Conservation (phyloP, 2,329 filamentous ascomycete genomes). For the Neurospora sp. region DNA sequence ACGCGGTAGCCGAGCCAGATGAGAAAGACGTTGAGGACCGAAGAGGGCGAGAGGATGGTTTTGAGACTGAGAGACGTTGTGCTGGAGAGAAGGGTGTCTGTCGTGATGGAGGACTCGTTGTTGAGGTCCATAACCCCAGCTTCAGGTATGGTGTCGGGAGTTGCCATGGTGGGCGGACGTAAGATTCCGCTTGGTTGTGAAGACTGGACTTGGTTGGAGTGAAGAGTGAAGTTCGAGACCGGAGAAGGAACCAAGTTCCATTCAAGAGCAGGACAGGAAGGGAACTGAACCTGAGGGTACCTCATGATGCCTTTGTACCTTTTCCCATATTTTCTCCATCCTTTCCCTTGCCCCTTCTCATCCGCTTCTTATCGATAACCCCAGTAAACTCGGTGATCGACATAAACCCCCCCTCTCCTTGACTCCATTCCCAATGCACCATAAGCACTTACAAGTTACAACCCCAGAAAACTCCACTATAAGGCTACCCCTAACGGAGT, state of each 20-base stretch:
- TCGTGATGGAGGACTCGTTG: neutral
- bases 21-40: slow-evolving; percentile 13
- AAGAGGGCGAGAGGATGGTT: slow-evolving; percentile 1
- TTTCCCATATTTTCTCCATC: neutral
- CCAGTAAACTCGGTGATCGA: neutral
- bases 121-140: neutral
- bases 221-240: no score
- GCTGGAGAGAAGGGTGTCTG: no score
- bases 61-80: neutral
- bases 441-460: no score
- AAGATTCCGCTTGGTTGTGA: no score
- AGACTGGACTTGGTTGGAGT: no score
- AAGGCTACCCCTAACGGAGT: neutral
- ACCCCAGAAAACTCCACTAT: no score
- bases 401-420: neutral
- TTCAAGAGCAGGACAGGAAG: neutral
- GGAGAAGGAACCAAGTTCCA: neutral
- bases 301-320: neutral
- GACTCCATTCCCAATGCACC: neutral
- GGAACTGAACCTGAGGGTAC: neutral
- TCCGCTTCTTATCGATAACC: neutral
- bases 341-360: neutral
- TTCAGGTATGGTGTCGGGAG: no score
- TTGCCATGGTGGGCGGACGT: no score
- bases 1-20: slow-evolving; percentile 23